A percentile compares a stretch with the other conserved stretches of the same genome.
Conservation (phyloP, 495 filamentous ascomycete genomes). For the Aspergillus sclerotioniger region DNA sequence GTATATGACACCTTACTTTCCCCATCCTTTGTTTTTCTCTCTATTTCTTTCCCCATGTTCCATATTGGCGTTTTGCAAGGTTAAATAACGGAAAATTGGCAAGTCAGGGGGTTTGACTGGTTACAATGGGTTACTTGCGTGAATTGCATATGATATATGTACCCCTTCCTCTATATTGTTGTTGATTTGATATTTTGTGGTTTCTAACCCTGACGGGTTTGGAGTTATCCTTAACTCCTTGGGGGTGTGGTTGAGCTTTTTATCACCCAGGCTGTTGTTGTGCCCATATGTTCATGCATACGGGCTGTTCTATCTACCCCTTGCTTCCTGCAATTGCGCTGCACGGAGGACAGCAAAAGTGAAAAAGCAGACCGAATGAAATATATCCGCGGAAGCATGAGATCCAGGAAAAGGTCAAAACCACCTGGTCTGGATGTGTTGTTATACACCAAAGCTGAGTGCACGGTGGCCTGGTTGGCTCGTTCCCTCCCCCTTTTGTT, state of each 20-base stretch:
- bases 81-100: slow-evolving; percentile 26
- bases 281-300: slow-evolving; percentile 5
- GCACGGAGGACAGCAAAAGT: background rate
- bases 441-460: slow-evolving; percentile 5
- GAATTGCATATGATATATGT: slow-evolving; percentile 21
- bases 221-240: background rate
- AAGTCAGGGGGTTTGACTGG: slow-evolving; percentile 24
- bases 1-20: slow-evolving; percentile 15
- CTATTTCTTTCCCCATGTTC: slow-evolving; percentile 26
- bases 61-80: slow-evolving; percentile 37
- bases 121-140: slow-evolving; percentile 26
- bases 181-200: slow-evolving; percentile 1
- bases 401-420: background rate
- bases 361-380: background rate
- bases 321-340: background rate
- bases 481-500: slow-evolving; percentile 3
- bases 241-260: background rate
- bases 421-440: slow-evolving; percentile 6
- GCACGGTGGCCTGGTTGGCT: too few species aligned
- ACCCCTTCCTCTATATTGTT: slow-evolving; percentile 7
- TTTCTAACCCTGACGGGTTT: background rate
- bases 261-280: background rate
- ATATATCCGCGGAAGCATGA: background rate
- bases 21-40: slow-evolving; percentile 14
- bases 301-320: slow-evolving; percentile 1